Conservation (phyloP, 805 yeast species). For the Scheffersomyces lignosus region DNA sequence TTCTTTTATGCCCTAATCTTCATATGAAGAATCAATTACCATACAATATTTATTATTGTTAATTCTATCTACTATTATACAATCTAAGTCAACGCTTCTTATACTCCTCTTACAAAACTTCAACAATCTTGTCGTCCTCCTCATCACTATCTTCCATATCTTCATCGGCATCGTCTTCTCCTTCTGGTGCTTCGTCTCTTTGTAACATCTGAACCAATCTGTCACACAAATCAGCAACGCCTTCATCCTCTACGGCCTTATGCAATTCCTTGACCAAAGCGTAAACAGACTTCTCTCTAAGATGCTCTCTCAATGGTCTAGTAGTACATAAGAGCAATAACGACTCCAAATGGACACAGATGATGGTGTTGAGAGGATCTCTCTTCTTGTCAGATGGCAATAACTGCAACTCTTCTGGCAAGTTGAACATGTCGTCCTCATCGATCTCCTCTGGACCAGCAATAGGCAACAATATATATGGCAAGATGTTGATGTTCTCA, state of each 20-base stretch:
- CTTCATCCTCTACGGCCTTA: constrained; percentile 45
- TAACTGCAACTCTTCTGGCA: constrained; percentile 87
- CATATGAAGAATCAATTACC: too few species aligned
- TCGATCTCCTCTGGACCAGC: constrained; percentile 76
- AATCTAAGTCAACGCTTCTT: too few species aligned
- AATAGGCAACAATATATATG: constrained; percentile 79
- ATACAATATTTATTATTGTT: too few species aligned
- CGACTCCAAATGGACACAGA: constrained; percentile 75
- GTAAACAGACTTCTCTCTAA: constrained; percentile 83
- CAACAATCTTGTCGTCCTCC: constrained; percentile 53
- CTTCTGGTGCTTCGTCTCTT: constrained; percentile 77
- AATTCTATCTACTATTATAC: too few species aligned
- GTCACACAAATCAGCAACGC: constrained; percentile 70
- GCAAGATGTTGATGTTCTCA: constrained; percentile 68
- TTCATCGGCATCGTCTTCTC: constrained; percentile 31
- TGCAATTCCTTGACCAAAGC: constrained; percentile 86
- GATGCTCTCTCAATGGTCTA: constrained; percentile 64
- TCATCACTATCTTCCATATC: constrained; percentile 52
- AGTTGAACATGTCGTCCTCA: constrained; percentile 78
- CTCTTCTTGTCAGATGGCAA: constrained; percentile 72
- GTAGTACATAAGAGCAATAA: constrained; percentile 79
- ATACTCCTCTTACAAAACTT: constrained; percentile 39
- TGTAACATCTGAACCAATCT: constrained; percentile 84
- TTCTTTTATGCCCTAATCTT: too few species aligned
- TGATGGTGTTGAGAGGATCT: constrained; percentile 68